Percentiles rank a stretch among this genome's conserved stretches.
Conservation (phyloP, 805 yeast species). For the Maudiozyma serrabonitensis region DNA sequence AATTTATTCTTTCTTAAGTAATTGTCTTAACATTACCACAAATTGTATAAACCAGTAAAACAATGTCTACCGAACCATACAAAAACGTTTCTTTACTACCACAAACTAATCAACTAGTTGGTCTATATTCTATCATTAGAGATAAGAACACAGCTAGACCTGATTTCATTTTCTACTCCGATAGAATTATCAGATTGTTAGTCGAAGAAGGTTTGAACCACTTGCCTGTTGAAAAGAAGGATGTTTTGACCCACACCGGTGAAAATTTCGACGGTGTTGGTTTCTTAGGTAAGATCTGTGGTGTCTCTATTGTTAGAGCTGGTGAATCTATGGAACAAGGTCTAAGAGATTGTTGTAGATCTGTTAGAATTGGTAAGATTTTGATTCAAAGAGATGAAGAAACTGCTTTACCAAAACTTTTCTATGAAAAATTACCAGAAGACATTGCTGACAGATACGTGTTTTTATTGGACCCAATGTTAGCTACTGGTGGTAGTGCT, state of each 20-base stretch:
- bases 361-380: constrained; percentile 93
- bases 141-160: constrained; percentile 72
- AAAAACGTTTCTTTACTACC: constrained; percentile 57
- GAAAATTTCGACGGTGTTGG: constrained; percentile 63
- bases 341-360: constrained; percentile 90
- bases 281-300: constrained; percentile 90
- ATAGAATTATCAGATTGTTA: constrained; percentile 82
- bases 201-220: constrained; percentile 95
- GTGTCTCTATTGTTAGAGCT: constrained; percentile 96
- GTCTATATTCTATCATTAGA: constrained; percentile 85
- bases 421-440: constrained; percentile 88
- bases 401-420: constrained; percentile 85
- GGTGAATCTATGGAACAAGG: constrained; percentile 99
- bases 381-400: constrained; percentile 97
- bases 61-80: constrained; percentile 28
- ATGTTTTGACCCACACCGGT: constrained; percentile 70
- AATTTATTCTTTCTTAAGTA: not conserved
- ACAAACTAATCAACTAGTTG: constrained; percentile 82
- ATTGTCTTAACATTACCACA: not conserved
- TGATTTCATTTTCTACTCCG: constrained; percentile 91
- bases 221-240: constrained; percentile 68
- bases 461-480: constrained; percentile 89
- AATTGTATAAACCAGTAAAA: not conserved
- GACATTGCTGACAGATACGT: constrained; percentile 86
- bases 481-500: constrained; percentile 98